Evolutionary conservation across 2,329 filamentous ascomycete genomes (phyloP).

Genomic region (Venturia carpophila): DNA sequence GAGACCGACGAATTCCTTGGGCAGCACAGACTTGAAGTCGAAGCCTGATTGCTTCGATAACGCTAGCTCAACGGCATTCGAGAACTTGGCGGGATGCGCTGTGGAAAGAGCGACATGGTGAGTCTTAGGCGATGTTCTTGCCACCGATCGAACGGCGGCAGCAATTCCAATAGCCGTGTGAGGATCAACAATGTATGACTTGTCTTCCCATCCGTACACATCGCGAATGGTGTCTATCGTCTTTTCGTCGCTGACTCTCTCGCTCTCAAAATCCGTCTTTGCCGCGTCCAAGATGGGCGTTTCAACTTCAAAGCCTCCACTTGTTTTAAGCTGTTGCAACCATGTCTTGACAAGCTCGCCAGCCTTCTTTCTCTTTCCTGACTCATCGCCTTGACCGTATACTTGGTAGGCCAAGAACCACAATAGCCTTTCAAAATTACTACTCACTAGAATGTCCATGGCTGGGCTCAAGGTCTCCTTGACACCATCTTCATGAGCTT

Average conservation of each 20-base stretch:
- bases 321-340: conserved; percentile 71
- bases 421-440: conserved; percentile 91
- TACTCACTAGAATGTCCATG: conserved; percentile 95
- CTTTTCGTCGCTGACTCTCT: conserved; percentile 53
- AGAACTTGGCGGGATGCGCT: conserved; percentile 93
- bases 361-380: conserved; percentile 42
- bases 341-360: conserved; percentile 70
- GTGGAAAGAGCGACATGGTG: conserved; percentile 82
- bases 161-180: conserved; percentile 84
- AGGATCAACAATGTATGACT: conserved; percentile 75
- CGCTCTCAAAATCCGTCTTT: conserved; percentile 69
- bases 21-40: conserved; percentile 69
- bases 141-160: conserved; percentile 56
- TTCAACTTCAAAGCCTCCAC: conserved; percentile 77
- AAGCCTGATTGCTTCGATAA: conserved; percentile 65
- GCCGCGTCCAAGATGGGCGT: conserved; percentile 63
- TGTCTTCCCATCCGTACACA: conserved; percentile 30
- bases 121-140: conserved; percentile 35
- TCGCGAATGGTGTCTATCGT: conserved; percentile 41
- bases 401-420: conserved; percentile 85
- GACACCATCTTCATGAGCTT: conserved; percentile 62
- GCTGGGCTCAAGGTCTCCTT: conserved; percentile 90
- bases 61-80: conserved; percentile 72
- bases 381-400: conserved; percentile 34
- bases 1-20: conserved; percentile 72